These are phyloP conservation scores for Colletotrichum trifolii DNA, from an alignment of 2,329 filamentous ascomycete species.

Conservation along the genomic window DNA sequence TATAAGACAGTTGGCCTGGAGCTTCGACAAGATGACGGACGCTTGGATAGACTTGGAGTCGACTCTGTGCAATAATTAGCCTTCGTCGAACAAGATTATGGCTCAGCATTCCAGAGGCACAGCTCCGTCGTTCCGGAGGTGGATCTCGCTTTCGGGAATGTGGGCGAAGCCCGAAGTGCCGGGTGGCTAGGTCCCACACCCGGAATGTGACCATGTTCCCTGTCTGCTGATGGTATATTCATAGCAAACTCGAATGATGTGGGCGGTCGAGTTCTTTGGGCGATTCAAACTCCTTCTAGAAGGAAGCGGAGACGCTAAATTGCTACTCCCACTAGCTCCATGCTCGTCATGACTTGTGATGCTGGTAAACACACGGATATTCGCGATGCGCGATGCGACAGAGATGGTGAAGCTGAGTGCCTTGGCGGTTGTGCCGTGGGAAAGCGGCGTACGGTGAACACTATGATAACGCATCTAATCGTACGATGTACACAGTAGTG, in stretches of 20 bases:
- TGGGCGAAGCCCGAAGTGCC: slow-evolving; percentile 18
- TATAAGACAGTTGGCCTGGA: not conserved
- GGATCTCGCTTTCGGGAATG: slow-evolving; percentile 18
- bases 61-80: too few relatives aligned
- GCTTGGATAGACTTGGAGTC: too few relatives aligned
- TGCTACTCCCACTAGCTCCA: slow-evolving; percentile 5
- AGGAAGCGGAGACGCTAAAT: slow-evolving; percentile 11
- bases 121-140: slow-evolving; percentile 2
- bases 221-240: not conserved
- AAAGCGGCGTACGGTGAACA: not conserved
- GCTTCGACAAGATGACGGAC: too few relatives aligned
- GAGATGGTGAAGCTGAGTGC: slow-evolving; percentile 5
- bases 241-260: too few relatives aligned
- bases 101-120: too few relatives aligned
- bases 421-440: slow-evolving; percentile 23
- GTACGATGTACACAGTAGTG: not conserved
- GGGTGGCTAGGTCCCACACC: slow-evolving; percentile 3
- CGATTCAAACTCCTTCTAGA: slow-evolving; percentile 8
- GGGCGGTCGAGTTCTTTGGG: too few relatives aligned
- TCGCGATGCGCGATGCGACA: not conserved
- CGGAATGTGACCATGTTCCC: slow-evolving; percentile 13
- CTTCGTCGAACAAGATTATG: too few relatives aligned
- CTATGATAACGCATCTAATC: too few relatives aligned
- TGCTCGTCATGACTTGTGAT: slow-evolving; percentile 21
- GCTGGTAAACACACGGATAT: slow-evolving; percentile 9